Percentiles rank a stretch among this genome's conserved stretches.
Evolutionary conservation across 176 grass and related monocot genomes (phyloP).

Genomic region (Pontederia crassipes): DNA sequence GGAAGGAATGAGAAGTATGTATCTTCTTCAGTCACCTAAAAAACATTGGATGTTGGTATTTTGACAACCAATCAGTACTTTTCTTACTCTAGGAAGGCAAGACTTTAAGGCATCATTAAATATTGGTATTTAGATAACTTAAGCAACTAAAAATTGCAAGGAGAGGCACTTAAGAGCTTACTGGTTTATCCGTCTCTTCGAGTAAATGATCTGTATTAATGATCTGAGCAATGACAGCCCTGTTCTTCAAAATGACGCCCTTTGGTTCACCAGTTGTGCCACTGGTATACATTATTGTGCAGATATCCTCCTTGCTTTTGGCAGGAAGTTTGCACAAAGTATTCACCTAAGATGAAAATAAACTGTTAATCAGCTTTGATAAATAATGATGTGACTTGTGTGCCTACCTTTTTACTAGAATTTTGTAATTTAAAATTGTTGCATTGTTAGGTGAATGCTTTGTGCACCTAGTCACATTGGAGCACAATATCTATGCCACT

Average conservation of each 20-base stretch:
- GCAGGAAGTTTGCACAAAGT: conserved; percentile 21
- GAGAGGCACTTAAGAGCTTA: conserved; percentile 13
- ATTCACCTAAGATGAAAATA: conserved; percentile 39
- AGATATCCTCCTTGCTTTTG: conserved; percentile 59
- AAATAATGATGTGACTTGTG: background rate
- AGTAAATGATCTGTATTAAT: conserved; percentile 70
- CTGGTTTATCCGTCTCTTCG: conserved; percentile 78
- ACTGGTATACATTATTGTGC: conserved; percentile 97
- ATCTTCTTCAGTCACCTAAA: conserved; percentile 70
- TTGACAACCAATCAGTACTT: conserved; percentile 2
- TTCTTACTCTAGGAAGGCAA: background rate
- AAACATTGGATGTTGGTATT: background rate
- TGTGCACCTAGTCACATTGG: background rate
- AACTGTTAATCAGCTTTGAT: background rate
- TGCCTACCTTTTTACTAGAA: too few species aligned
- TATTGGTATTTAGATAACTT: background rate
- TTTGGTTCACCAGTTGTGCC: conserved; percentile 95
- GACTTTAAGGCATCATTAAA: background rate
- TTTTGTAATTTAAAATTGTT: conserved; percentile 9
- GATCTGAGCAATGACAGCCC: conserved; percentile 54
- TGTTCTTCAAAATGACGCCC: conserved; percentile 83
- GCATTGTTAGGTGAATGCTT: background rate
- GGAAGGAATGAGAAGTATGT: conserved; percentile 98
- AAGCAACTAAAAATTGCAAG: background rate
- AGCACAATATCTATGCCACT: background rate